A percentile compares a stretch with the other conserved stretches of the same genome.
Conservation (phyloP, 139 green algal species). For the Coccomyxa sp. region DNA sequence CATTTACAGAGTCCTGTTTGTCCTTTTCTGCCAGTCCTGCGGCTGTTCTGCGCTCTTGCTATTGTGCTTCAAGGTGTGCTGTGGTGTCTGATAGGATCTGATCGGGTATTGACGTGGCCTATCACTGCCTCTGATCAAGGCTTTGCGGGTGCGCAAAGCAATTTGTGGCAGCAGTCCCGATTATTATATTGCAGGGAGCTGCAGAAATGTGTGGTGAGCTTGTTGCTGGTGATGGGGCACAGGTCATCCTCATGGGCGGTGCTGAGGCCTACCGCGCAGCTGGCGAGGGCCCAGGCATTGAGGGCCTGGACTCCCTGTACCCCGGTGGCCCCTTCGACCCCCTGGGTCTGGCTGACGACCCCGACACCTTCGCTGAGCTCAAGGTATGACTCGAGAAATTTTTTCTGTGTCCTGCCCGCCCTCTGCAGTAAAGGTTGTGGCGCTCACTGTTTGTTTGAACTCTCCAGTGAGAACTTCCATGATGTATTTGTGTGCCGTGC, state of each 20-base stretch:
- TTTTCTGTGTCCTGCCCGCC: neutral
- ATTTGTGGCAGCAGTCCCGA: neutral
- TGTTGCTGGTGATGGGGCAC: neutral
- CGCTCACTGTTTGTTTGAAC: neutral
- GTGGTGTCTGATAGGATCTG: neutral
- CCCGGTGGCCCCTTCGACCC: slow-evolving; percentile 80
- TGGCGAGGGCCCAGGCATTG: slow-evolving; percentile 44
- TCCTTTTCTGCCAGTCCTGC: too few species aligned
- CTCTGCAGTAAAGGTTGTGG: neutral
- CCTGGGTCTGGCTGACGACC: slow-evolving; percentile 93
- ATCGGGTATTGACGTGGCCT: neutral
- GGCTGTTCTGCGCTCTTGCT: neutral
- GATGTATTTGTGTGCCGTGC: too few species aligned
- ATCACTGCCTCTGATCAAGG: neutral
- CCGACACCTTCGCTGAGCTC: slow-evolving; percentile 84
- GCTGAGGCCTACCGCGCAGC: slow-evolving; percentile 77
- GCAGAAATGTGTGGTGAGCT: neutral
- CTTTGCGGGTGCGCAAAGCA: neutral
- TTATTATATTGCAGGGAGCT: neutral
- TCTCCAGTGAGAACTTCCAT: neutral
- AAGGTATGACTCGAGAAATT: slow-evolving; percentile 30
- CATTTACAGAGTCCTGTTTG: too few species aligned
- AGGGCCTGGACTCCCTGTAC: slow-evolving; percentile 59
- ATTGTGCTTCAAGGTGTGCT: neutral
- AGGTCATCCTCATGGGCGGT: slow-evolving; percentile 67